Conservation (phyloP, 768 basidiomycete species). For the Crucibulum laeve region DNA sequence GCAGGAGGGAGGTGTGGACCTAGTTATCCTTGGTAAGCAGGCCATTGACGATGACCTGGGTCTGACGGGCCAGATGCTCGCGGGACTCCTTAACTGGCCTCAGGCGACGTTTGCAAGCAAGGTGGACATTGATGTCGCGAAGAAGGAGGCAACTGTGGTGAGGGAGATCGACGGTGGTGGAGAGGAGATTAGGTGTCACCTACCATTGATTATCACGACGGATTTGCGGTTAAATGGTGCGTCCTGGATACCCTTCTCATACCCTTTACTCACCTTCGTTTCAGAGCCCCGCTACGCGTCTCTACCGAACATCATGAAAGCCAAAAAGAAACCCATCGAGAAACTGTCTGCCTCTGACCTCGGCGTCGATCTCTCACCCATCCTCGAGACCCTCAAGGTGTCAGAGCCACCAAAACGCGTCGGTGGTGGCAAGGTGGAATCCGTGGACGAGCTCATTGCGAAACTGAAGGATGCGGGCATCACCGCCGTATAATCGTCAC, state of each 20-base stretch:
- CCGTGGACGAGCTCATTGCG: slow-evolving; percentile 83
- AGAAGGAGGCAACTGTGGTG: slow-evolving; percentile 65
- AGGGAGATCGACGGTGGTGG: slow-evolving; percentile 95
- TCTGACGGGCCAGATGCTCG: slow-evolving; percentile 96
- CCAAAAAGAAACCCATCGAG: slow-evolving; percentile 97
- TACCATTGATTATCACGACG: slow-evolving; percentile 89
- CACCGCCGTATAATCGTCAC: slow-evolving; percentile 27
- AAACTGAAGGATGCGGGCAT: slow-evolving; percentile 88
- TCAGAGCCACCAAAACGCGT: slow-evolving; percentile 86
- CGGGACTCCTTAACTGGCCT: slow-evolving; percentile 85
- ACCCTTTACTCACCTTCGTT: slow-evolving; percentile 1
- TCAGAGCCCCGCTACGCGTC: slow-evolving; percentile 95
- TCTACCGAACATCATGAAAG: slow-evolving; percentile 97
- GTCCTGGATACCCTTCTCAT: slow-evolving; percentile 4
- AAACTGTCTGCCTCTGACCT: slow-evolving; percentile 78
- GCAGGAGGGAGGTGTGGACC: slow-evolving; percentile 55
- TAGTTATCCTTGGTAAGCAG: slow-evolving; percentile 97
- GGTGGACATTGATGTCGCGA: slow-evolving; percentile 62
- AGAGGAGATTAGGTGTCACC: slow-evolving; percentile 71
- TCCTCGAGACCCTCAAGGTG: slow-evolving; percentile 83
- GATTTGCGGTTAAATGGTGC: slow-evolving; percentile 90
- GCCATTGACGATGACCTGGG: slow-evolving; percentile 97
- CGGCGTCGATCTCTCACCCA: slow-evolving; percentile 77
- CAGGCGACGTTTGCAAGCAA: slow-evolving; percentile 96
- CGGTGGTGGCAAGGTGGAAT: slow-evolving; percentile 89